Evolutionary conservation across 2,329 filamentous ascomycete species (phyloP), one percentile per base, ranked within the genome.

Genomic region (Pyricularia sp.): DNA sequence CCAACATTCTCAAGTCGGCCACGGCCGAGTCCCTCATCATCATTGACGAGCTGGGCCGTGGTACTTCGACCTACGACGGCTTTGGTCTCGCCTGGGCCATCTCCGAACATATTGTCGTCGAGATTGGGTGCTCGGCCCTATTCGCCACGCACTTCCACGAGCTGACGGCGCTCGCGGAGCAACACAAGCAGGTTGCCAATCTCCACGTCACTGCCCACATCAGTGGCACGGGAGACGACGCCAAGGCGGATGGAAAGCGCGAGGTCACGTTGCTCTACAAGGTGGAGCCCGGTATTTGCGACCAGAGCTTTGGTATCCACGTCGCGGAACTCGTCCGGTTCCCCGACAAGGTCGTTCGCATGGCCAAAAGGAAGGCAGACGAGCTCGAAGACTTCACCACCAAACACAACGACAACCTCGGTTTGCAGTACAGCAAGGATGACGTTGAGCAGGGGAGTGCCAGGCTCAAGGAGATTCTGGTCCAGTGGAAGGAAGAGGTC

Each of bases 11-110:
- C 76, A 98, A 98, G 81, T 96, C 93, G 0, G 95, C 95, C 1
- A 99, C 95, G 0, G 88, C 91, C 36, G 95, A 99, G 77, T 97
- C 93, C 4, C 86, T 99, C 68, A 98, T 99, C 80, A 98, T 99
- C 79, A 97, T 99, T 73, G 96, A 99, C 78, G 95, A 99, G 78
- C 88, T 99, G 2, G 95, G 95, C 66, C 92, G 95, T 70, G 95
- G 95, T 69, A 99, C 95, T 0, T 97, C 93, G 71, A 99, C 96
- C 0, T 99, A 99, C 78, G 96, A 99, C 77, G 95, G 95, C 10
- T 99, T 99, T 75, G 95, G 96, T 55, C 87, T 99, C n/a, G 95
- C 96, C 0, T 99, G 95, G 95, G 95, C 95, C 67, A 99, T 99
- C 71, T 97, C 93, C 0, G 95, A 99, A 80, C 93, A 99, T 79